These are phyloP conservation scores for Pichia cactophila DNA, from an alignment of 1,139 yeast genomes.

Conservation along the genomic window DNA sequence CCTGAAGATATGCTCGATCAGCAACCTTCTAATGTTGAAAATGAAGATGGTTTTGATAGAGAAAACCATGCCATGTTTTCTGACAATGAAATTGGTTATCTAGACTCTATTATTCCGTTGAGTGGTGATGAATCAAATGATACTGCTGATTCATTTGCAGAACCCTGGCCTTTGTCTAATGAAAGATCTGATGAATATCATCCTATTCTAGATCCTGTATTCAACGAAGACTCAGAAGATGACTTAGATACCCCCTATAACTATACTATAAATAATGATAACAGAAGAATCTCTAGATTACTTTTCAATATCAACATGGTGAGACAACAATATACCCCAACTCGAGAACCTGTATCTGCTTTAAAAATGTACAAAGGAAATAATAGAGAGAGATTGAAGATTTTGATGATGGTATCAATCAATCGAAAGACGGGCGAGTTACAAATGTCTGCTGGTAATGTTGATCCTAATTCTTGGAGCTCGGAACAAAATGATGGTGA, in stretches of 20 bases:
- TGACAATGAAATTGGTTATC: neutral
- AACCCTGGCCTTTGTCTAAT: slow-evolving; percentile 11
- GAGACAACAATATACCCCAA: slow-evolving; percentile 22
- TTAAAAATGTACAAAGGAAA: slow-evolving; percentile 19
- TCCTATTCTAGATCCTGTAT: slow-evolving; percentile 9
- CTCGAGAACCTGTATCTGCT: slow-evolving; percentile 21
- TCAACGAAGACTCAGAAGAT: slow-evolving; percentile 19
- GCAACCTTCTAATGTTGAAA: neutral
- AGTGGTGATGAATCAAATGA: slow-evolving; percentile 10
- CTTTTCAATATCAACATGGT: slow-evolving; percentile 21
- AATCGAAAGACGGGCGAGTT: slow-evolving; percentile 28
- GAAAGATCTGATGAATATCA: slow-evolving; percentile 7
- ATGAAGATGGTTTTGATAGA: neutral
- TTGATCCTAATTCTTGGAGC: slow-evolving; percentile 28
- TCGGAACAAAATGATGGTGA: slow-evolving; percentile 27
- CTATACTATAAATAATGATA: slow-evolving; percentile 21
- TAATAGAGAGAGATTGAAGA: slow-evolving; percentile 13
- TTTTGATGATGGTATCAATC: slow-evolving; percentile 22
- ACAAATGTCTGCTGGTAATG: slow-evolving; percentile 26
- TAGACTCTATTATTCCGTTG: neutral
- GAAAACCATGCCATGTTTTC: neutral
- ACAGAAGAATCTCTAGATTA: slow-evolving; percentile 23
- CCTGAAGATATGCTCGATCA: neutral
- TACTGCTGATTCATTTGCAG: slow-evolving; percentile 8
- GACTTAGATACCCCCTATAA: slow-evolving; percentile 21